Conservation (phyloP, 75 land plant genomes). For the Pseudotsuga menziesii region DNA sequence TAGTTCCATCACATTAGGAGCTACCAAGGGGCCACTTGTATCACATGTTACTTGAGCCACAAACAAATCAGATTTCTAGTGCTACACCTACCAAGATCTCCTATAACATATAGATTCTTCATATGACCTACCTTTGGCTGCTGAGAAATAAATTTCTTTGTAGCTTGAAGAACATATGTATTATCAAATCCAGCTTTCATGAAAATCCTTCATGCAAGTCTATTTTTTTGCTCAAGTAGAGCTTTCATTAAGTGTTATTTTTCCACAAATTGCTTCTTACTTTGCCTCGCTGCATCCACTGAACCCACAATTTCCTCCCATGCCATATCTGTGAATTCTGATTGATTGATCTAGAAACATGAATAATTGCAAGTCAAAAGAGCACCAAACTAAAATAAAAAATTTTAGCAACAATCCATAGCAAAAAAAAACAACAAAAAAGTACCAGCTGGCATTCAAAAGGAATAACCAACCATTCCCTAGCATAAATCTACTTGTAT, state of each 20-base stretch:
- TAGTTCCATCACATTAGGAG: conserved; percentile 37
- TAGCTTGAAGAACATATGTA: conserved; percentile 58
- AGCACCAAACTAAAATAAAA: background rate
- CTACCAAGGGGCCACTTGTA: conserved; percentile 52
- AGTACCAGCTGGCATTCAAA: too few species aligned
- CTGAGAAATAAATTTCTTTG: conserved; percentile 56
- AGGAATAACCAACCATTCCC: too few species aligned
- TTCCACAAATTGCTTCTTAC: conserved; percentile 72
- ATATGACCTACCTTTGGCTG: conserved; percentile 55
- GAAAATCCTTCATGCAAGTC: conserved; percentile 72
- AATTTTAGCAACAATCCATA: background rate
- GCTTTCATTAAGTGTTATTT: conserved; percentile 84
- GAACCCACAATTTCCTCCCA: conserved; percentile 67
- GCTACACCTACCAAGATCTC: background rate
- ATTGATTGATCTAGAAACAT: conserved; percentile 17
- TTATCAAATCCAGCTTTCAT: conserved; percentile 72
- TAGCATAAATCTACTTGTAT: too few species aligned
- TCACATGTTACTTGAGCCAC: conserved; percentile 48
- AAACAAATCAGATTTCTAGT: background rate
- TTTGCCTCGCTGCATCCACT: conserved; percentile 60
- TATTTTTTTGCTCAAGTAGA: conserved; percentile 76
- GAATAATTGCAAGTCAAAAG: background rate
- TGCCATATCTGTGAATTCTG: conserved; percentile 79
- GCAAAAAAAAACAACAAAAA: too few species aligned
- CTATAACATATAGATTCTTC: background rate